Evolutionary conservation across 805 yeast species (phyloP).

Genomic region (Priceomyces melissophilus): DNA sequence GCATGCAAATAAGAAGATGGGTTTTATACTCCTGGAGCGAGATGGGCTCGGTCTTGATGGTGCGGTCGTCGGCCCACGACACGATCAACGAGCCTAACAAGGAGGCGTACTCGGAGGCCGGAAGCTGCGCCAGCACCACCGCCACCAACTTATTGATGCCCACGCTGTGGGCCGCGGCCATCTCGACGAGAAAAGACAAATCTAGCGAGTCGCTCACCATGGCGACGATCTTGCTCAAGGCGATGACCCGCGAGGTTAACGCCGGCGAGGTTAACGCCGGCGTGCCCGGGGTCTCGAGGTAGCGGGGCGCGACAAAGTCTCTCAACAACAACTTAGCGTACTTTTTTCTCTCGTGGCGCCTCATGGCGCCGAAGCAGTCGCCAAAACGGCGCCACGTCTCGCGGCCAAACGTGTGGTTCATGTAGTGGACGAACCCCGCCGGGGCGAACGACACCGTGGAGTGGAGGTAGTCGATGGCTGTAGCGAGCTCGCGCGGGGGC

Average conservation of each 20-base stretch:
- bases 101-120: slow-evolving; percentile 2
- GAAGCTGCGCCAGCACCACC: slow-evolving; percentile 6
- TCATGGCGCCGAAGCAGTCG: slow-evolving; percentile 16
- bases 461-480: slow-evolving; percentile 14
- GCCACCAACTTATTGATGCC: slow-evolving; percentile 16
- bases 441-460: slow-evolving; percentile 23
- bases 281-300: neutral
- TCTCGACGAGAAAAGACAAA: slow-evolving; percentile 16
- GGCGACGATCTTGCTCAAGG: slow-evolving; percentile 15
- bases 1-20: slow-evolving; percentile 39
- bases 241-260: slow-evolving; percentile 9
- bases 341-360: slow-evolving; percentile 23
- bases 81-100: slow-evolving; percentile 8
- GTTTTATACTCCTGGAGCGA: slow-evolving; percentile 48
- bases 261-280: neutral
- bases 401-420: slow-evolving; percentile 20
- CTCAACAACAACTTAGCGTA: slow-evolving; percentile 15
- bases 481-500: neutral
- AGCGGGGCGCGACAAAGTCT: neutral
- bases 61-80: slow-evolving; percentile 24
- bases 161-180: slow-evolving; percentile 12
- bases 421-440: slow-evolving; percentile 12
- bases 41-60: slow-evolving; percentile 39
- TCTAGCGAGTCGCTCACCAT: slow-evolving; percentile 16
- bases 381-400: slow-evolving; percentile 17